These are phyloP conservation scores for Alternaria consortialis DNA, from an alignment of 2,329 filamentous ascomycete species.

Conservation along the genomic window DNA sequence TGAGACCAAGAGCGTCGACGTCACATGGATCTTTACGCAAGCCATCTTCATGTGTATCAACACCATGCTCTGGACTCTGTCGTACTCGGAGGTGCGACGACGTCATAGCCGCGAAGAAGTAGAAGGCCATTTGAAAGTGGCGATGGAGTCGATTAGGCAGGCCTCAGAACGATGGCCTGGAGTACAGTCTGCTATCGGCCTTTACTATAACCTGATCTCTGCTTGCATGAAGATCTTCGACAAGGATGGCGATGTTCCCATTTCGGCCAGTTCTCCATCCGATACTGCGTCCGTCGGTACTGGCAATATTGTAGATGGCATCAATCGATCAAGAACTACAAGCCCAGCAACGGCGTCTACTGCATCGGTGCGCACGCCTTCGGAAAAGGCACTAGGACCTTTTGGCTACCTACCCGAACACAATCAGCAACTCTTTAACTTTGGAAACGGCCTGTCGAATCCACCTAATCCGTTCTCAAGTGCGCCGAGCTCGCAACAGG, in stretches of 20 bases:
- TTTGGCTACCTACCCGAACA: conserved; percentile 51
- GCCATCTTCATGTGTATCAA: conserved; percentile 92
- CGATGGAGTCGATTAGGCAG: conserved; percentile 79
- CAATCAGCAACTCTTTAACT: conserved; percentile 41
- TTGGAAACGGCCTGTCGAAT: conserved; percentile 31
- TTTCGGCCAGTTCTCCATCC: conserved; percentile 59
- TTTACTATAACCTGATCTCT: conserved; percentile 85
- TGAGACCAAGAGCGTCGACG: conserved; percentile 75
- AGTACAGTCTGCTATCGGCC: conserved; percentile 80
- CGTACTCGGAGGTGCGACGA: conserved; percentile 82
- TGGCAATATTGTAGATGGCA: conserved; percentile 53
- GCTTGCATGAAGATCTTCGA: conserved; percentile 92
- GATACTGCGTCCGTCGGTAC: conserved; percentile 55
- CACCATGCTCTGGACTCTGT: conserved; percentile 89
- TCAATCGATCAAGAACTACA: conserved; percentile 56
- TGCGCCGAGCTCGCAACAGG: conserved; percentile 31
- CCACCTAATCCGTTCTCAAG: conserved; percentile 27
- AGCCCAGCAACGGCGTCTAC: conserved; percentile 55
- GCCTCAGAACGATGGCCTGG: conserved; percentile 93
- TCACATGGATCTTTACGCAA: conserved; percentile 94
- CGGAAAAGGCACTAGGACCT: conserved; percentile 43
- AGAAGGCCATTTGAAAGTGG: conserved; percentile 75
- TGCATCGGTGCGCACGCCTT: conserved; percentile 49
- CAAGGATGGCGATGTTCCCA: conserved; percentile 61
- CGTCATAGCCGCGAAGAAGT: conserved; percentile 78